Percentiles rank a stretch among this genome's conserved stretches.
These are phyloP conservation scores for Flaveria sonorensis DNA, from an alignment of 129 eudicot species.

Conservation along the genomic window DNA sequence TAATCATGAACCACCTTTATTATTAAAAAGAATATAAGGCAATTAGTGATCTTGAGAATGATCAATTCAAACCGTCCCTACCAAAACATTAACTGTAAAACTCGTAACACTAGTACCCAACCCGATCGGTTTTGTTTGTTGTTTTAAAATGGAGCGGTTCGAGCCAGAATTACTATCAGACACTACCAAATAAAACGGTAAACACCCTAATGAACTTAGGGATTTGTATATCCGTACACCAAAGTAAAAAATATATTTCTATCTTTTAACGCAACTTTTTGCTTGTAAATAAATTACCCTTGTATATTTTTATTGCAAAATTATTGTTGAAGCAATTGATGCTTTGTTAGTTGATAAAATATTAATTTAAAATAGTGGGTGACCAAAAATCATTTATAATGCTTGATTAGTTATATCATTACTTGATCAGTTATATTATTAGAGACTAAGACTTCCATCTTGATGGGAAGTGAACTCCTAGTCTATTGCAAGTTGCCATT, in stretches of 20 bases:
- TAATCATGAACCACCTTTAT: no score
- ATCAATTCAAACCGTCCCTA: no score
- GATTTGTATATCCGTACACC: no score
- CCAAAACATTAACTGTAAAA: no score
- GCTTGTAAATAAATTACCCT: neutral
- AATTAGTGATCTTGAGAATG: no score
- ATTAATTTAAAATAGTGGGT: constrained; percentile 27
- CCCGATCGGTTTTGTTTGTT: no score
- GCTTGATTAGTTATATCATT: constrained; percentile 27
- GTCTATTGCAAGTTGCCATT: constrained; percentile 33
- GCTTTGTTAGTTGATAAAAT: constrained; percentile 19
- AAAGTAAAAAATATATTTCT: neutral
- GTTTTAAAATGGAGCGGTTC: no score
- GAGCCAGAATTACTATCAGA: no score
- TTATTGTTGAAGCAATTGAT: constrained; percentile 20
- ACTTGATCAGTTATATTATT: constrained; percentile 21
- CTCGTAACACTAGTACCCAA: no score
- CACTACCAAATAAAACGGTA: no score
- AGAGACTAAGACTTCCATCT: constrained; percentile 24
- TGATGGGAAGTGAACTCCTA: constrained; percentile 38
- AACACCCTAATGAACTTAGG: no score
- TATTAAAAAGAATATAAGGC: no score
- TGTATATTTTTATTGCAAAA: neutral
- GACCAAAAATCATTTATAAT: constrained; percentile 27
- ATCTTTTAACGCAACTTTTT: neutral